Evolutionary conservation across 805 yeast genomes (phyloP).

Genomic region (Lachancea cidri): DNA sequence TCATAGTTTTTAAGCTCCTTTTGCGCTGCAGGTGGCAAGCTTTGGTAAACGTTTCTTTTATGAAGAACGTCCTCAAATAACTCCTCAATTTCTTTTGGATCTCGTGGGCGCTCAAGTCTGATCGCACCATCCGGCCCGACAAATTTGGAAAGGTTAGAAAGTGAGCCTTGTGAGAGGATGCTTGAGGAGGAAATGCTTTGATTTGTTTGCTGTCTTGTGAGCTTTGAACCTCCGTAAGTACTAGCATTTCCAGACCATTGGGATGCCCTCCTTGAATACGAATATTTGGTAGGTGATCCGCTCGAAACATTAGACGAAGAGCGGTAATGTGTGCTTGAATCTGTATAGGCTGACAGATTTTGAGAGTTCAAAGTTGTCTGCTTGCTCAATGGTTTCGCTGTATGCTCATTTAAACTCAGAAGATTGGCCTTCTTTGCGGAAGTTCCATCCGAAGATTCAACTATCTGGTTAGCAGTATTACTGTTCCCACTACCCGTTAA

Average conservation of each 20-base stretch:
- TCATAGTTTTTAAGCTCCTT: constrained; percentile 71
- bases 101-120: constrained; percentile 59
- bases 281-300: constrained; percentile 23
- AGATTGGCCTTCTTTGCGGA: constrained; percentile 16
- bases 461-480: constrained; percentile 4
- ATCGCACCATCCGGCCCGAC: constrained; percentile 27
- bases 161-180: constrained; percentile 25
- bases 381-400: constrained; percentile 23
- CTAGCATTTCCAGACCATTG: constrained; percentile 9
- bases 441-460: constrained; percentile 13
- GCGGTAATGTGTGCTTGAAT: constrained; percentile 11
- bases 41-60: constrained; percentile 64
- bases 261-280: constrained; percentile 22
- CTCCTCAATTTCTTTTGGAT: constrained; percentile 60
- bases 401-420: constrained; percentile 15
- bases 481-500: constrained; percentile 15
- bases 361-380: constrained; percentile 26
- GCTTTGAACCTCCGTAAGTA: constrained; percentile 1
- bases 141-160: constrained; percentile 24
- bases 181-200: constrained; percentile 24
- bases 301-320: constrained; percentile 8
- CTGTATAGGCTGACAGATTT: constrained; percentile 27
- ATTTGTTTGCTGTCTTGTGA: constrained; percentile 26
- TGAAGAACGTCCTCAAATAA: constrained; percentile 78
- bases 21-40: constrained; percentile 66